phyloP scores from a whole-genome alignment of 768 basidiomycete species.

The Chalciporus pseudorubinellus region DNA sequence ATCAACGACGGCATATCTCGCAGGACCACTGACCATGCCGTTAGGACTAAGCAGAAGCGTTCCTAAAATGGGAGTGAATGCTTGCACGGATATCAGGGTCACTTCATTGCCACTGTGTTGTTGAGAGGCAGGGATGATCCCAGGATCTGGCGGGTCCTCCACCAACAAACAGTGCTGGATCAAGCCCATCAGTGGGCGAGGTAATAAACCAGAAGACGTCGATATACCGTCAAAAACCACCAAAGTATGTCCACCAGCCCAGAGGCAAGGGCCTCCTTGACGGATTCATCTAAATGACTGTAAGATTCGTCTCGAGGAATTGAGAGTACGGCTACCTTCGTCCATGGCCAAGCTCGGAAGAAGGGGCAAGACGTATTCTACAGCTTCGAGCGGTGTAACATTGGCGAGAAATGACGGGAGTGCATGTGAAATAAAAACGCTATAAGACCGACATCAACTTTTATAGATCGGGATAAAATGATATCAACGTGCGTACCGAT shows the following conservation, averaged over 20 bases:
- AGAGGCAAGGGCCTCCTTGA: conserved; percentile 83
- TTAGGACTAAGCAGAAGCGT: conserved; percentile 83
- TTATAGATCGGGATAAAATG: background rate
- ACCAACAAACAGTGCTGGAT: conserved; percentile 65
- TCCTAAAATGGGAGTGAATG: conserved; percentile 90
- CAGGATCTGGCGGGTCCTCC: conserved; percentile 38
- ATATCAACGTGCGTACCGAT: conserved; percentile 37
- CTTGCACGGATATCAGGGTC: conserved; percentile 68
- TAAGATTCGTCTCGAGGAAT: conserved; percentile 6
- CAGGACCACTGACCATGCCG: conserved; percentile 64
- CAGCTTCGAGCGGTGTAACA: conserved; percentile 82
- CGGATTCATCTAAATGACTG: conserved; percentile 63
- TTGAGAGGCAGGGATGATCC: conserved; percentile 6
- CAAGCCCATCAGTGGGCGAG: conserved; percentile 3
- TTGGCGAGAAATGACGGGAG: conserved; percentile 74
- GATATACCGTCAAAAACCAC: conserved; percentile 80
- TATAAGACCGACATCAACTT: conserved; percentile 34
- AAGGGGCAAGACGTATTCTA: conserved; percentile 92
- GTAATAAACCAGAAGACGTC: conserved; percentile 1
- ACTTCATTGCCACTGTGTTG: conserved; percentile 17
- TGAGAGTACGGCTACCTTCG: conserved; percentile 51
- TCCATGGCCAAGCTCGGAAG: conserved; percentile 82
- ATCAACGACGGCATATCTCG: conserved; percentile 75
- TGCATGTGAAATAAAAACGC: conserved; percentile 82
- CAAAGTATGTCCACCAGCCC: conserved; percentile 82